phyloP scores from a whole-genome alignment of 495 filamentous ascomycete genomes.

The Ramalina intermedia region DNA sequence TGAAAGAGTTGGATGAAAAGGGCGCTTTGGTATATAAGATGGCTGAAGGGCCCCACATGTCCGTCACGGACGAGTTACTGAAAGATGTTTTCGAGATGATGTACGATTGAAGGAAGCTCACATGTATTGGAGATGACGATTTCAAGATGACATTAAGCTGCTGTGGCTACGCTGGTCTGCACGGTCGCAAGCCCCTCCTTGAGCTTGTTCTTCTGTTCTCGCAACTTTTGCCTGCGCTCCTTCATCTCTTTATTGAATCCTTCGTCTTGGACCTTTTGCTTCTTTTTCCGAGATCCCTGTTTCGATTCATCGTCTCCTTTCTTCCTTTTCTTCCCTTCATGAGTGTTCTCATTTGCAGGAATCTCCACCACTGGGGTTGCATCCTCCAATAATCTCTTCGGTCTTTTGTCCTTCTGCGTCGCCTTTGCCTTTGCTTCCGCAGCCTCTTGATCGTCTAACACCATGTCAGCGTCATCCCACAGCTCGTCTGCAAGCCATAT shows the following conservation, averaged over 20 bases:
- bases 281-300: slow-evolving; percentile 21
- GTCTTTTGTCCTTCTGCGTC: slow-evolving; percentile 42
- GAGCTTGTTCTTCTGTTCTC: slow-evolving; percentile 36
- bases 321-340: slow-evolving; percentile 38
- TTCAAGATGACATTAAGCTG: too few species aligned
- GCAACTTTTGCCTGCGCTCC: slow-evolving; percentile 44
- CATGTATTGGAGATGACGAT: too few species aligned
- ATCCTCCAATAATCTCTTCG: slow-evolving; percentile 40
- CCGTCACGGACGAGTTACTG: slow-evolving; percentile 52
- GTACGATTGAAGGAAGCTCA: not conserved
- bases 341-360: slow-evolving; percentile 14
- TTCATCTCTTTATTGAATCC: slow-evolving; percentile 33
- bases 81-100: slow-evolving; percentile 43
- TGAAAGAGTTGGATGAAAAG: slow-evolving; percentile 67
- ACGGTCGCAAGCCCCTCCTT: not conserved
- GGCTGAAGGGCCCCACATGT: slow-evolving; percentile 70
- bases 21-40: slow-evolving; percentile 61
- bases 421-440: slow-evolving; percentile 31
- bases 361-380: slow-evolving; percentile 20
- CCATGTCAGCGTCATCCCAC: slow-evolving; percentile 70
- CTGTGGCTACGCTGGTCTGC: not conserved
- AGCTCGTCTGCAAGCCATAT: slow-evolving; percentile 85
- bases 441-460: slow-evolving; percentile 45
- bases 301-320: slow-evolving; percentile 22
- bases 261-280: slow-evolving; percentile 29